Evolutionary conservation across 441 rosid species (phyloP), one percentile per base, ranked within the genome.

Genomic region (Adansonia gregorii): DNA sequence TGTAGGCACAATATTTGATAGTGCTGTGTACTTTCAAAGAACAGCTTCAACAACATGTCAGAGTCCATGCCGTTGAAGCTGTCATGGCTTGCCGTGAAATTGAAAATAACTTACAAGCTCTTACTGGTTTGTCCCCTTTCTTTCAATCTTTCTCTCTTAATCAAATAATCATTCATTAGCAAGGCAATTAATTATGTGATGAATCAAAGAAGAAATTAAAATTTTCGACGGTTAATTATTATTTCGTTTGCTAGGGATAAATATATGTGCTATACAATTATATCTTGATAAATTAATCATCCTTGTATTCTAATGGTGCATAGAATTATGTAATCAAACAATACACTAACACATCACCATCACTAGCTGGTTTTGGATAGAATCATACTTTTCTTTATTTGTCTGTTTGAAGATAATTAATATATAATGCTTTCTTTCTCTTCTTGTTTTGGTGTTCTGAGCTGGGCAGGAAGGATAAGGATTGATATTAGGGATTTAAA

Each of bases 31-130:
- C 90, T 74, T 95, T 95, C 89, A 95, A 91, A 81, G 99, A 95
- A 73, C 99, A 93, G 87, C 96, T 95, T 20, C 99, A 95, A 76
- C 99, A 95, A 67, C 99, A 95, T 83, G 99, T 95, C 83, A 87
- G 98, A 83, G 94, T 95, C 79, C 97, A 95, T 70, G 99, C 99
- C 82, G 95, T 95, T 65, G 99, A 95, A 84, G 99, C 98, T 56
- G 97, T 93, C 79, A 93, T 92, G 98, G 95, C 93, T 79, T 93
- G 99, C 89, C 97, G 99, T 73, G 97, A 93, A 77, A 92, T 95
- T 73, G 98, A 93, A 79, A 92, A 86, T 83, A 86, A 88, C 82
- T 87, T 95, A 61, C 99, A 91, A 76, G 90, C 99, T 83, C 91
- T 95, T 67, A 93, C 99, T 72, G 99, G 99, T 95, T 71, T 55